Percentiles rank a stretch among this genome's conserved stretches.
Conservation (phyloP, 139 green algal genomes). For the Tetradesmus obliquus region DNA sequence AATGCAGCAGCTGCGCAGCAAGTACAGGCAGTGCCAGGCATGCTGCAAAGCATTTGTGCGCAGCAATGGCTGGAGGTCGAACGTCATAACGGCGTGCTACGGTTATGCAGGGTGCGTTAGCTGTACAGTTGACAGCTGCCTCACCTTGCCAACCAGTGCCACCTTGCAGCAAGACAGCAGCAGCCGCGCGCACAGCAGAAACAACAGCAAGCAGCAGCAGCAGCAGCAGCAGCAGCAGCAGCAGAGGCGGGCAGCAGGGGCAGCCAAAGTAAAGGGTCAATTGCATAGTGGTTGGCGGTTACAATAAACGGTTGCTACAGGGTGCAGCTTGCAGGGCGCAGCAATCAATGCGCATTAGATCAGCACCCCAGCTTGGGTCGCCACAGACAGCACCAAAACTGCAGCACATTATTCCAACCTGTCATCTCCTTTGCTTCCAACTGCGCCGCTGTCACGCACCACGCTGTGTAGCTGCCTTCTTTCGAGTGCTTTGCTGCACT, state of each 20-base stretch:
- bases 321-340: no score
- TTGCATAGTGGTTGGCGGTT: neutral
- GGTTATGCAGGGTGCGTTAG: no score
- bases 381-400: no score
- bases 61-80: no score
- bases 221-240: neutral
- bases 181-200: neutral
- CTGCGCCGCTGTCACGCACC: neutral
- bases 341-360: no score
- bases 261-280: neutral
- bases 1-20: neutral
- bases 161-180: constrained; percentile 43
- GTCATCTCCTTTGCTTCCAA: no score
- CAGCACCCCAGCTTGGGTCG: no score
- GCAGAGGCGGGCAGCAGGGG: neutral
- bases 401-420: no score
- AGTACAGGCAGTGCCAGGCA: no score
- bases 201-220: neutral
- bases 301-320: neutral
- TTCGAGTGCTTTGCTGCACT: neutral
- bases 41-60: no score
- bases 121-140: neutral
- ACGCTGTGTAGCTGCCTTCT: neutral
- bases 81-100: no score
- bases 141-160: constrained; percentile 86